These are phyloP conservation scores for Tagetes patula DNA, from an alignment of 129 eudicot genomes.

Conservation along the genomic window DNA sequence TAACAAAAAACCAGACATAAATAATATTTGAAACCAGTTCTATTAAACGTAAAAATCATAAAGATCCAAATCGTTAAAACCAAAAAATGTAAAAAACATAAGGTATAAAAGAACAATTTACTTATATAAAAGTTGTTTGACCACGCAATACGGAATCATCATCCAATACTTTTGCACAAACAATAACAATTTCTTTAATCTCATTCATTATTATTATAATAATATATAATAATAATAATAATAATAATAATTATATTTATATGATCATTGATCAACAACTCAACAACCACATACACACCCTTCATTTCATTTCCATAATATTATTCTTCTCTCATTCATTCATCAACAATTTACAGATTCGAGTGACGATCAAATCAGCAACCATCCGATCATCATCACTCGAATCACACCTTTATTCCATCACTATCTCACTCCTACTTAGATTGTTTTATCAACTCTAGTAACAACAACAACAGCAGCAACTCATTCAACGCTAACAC, in stretches of 20 bases:
- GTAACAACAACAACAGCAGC: not conserved
- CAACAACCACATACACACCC: not conserved
- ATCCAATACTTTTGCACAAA: conserved; percentile 1
- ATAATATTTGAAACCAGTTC: no score
- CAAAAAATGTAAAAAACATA: no score
- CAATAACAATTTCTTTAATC: not conserved
- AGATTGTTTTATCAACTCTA: not conserved
- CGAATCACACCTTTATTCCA: conserved; percentile 16
- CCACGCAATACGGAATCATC: conserved; percentile 7
- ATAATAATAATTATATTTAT: no score
- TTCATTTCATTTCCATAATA: not conserved
- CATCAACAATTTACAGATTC: conserved; percentile 1
- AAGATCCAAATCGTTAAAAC: no score
- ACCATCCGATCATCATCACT: not conserved
- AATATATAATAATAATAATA: no score
- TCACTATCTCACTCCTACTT: not conserved
- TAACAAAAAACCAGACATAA: no score
- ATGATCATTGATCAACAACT: no score
- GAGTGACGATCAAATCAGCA: conserved; percentile 16
- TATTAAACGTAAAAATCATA: no score
- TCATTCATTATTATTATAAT: not conserved
- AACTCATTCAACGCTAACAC: conserved; percentile 4
- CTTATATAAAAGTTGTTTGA: conserved; percentile 17
- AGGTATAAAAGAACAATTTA: no score
- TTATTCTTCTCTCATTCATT: not conserved